Evolutionary conservation across 2,329 filamentous ascomycete genomes (phyloP).

Genomic region (Fusarium fujikuroi): DNA sequence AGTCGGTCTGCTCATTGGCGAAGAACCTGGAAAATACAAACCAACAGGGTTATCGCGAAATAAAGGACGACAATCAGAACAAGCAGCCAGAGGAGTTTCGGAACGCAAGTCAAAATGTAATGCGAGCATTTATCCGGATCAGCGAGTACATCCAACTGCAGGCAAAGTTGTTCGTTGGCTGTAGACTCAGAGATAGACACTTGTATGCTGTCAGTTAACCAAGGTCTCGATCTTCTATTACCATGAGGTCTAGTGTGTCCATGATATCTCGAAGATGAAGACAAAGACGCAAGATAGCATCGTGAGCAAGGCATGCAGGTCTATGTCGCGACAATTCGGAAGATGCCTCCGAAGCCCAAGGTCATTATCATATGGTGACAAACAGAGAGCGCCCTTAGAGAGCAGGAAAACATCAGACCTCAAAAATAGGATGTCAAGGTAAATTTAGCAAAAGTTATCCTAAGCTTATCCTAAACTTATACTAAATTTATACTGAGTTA

Average conservation of each 20-base stretch:
- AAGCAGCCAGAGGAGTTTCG: too few species aligned
- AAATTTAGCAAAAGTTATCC: too few species aligned
- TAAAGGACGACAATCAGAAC: not conserved
- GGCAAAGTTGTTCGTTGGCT: not conserved
- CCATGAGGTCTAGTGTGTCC: not conserved
- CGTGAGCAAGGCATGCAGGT: not conserved
- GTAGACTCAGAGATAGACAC: not conserved
- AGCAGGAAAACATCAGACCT: too few species aligned
- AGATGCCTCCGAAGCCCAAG: not conserved
- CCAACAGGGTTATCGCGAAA: not conserved
- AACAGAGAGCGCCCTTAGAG: too few species aligned
- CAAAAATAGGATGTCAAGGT: too few species aligned
- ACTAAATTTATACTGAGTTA: too few species aligned
- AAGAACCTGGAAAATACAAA: not conserved
- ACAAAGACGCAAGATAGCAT: accelerated
- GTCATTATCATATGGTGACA: too few species aligned
- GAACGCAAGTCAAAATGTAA: not conserved
- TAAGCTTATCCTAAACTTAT: too few species aligned
- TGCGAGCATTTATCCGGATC: not conserved
- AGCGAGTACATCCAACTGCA: not conserved
- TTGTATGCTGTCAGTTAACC: not conserved
- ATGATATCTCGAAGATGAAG: not conserved
- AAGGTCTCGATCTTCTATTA: not conserved
- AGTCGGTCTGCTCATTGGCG: not conserved
- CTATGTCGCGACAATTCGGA: too few species aligned